phyloP scores from a whole-genome alignment of 2,329 filamentous ascomycete genomes.

The Aspergillus pseudotamarii region DNA sequence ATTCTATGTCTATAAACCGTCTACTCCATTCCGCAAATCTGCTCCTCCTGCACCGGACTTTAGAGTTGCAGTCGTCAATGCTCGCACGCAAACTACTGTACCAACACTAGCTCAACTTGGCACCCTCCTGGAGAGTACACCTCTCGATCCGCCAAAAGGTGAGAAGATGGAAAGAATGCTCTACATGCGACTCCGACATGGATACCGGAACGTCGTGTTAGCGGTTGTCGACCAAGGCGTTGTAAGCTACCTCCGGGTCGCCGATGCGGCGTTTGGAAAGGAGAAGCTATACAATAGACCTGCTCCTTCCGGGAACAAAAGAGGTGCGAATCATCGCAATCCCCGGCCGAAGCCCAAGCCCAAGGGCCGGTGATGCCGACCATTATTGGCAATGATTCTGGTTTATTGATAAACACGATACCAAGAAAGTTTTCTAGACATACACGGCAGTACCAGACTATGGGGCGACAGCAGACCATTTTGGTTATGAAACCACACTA shows the following conservation, averaged over 20 bases:
- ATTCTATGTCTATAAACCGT: constrained; percentile 81
- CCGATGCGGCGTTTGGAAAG: constrained; percentile 76
- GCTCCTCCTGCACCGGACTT: constrained; percentile 79
- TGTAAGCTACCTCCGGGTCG: constrained; percentile 81
- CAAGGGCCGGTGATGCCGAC: constrained; percentile 32
- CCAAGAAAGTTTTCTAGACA: not conserved
- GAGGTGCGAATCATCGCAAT: constrained; percentile 29
- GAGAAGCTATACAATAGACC: constrained; percentile 68
- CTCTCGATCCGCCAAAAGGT: constrained; percentile 63
- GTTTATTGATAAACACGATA: not conserved
- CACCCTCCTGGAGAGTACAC: constrained; percentile 71
- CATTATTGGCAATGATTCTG: not conserved
- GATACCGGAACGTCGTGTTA: constrained; percentile 78
- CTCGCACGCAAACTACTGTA: constrained; percentile 65
- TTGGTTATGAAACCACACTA: not conserved
- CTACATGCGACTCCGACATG: constrained; percentile 81
- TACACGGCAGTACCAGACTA: not conserved
- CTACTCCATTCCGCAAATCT: constrained; percentile 74
- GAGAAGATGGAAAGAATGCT: constrained; percentile 56
- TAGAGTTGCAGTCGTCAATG: constrained; percentile 78
- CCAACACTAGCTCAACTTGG: constrained; percentile 74
- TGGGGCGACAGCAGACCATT: not conserved
- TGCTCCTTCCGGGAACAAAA: constrained; percentile 33
- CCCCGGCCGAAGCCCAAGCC: constrained; percentile 32
- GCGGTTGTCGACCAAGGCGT: constrained; percentile 89